Base-by-base conservation (phyloP, 2,329 filamentous ascomycete genomes). In the Scedosporium aurantiacum region DNA sequence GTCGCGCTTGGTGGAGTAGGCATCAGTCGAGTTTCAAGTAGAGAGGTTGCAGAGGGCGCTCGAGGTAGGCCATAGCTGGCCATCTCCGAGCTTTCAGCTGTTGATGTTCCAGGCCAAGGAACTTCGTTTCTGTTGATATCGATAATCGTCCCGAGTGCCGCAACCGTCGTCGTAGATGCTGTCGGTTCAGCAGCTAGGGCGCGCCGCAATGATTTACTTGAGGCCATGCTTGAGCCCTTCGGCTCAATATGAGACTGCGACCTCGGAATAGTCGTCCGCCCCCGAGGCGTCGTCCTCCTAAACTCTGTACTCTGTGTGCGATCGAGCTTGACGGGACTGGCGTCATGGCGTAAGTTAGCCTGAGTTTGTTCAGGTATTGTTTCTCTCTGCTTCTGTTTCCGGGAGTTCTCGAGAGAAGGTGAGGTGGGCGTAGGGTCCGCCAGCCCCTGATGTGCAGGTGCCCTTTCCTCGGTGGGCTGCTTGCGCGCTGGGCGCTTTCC, bases 1-100 rank as follows among this genome's bases (percentile, higher is more conserved):
- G 74, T 72, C 10, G 74, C 70, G 52, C 74, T 79, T 4, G 79
- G 80, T 61, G 75, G 76, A 0, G 80, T 83, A 25, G 81, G 81
- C 4, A 74, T 76, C 61, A 82, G 76, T 23, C 73, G 68, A 7
- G 74, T 72, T 27, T 74, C 72, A 6, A 70, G 67, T 18, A 72
- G 64, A 12, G 70, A 72, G 2, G 67, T 64, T 6, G 65, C 63
- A 8, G 63, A 65, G 21, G 65, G 64, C 63, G 40, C 64, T 66
- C 37, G 65, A 3, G 58, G 18, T 57, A 18, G 71, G 68, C 7
- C 63, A 54, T 54, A 66, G 61, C 70, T 67, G 47, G 69, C 67
- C 37, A 63, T 64, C 8, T 64, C 63, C 16, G 60, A 12, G 23
- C 23, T 54, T 23, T 18, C 18, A 8, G 7, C 18, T 6, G 23